Base-by-base conservation (phyloP, 2,329 filamentous ascomycete species). In the Sporothrix variecibatus region DNA sequence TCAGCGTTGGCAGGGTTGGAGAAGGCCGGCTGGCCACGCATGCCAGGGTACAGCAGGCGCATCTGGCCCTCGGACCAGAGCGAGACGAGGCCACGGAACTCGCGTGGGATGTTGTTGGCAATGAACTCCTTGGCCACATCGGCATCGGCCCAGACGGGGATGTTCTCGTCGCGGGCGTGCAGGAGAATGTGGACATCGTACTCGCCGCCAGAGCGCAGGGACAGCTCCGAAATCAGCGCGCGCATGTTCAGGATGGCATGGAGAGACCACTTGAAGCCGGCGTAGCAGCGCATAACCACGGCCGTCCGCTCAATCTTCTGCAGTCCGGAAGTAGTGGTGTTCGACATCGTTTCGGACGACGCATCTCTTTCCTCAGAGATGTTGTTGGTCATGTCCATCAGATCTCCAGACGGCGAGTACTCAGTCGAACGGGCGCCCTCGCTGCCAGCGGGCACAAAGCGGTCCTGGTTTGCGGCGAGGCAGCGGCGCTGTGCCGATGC, bases 1-100 rank as follows among this genome's bases (percentile, higher is more conserved):
- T 89, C 87, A 17, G 84, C 85, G 76, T 87, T 82, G 73, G 85
- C 86, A 7, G 87, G 87, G 79, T 89, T 88, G 72, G 87, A 84
- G 26, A 77, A 77, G 78, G 91, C 90, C 0, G 91, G 88, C 62
- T 91, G 89, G 77, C 92, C 91, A n/a, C 94, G 91, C 56, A 89
- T 88, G 1, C 89, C 89, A 75, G 87, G 82, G 79, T 97, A 97
- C 81, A 94, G 90, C 73, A 95, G 86, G 73, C 87, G 87, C 93
- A 97, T 95, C 82, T 95, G 93, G 71, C 89, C 87, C 81, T 96
- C 93, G 2, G 93, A 94, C 94, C 94, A 97, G 6, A 97, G 85
- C 0, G 92, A 94, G 62, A 92, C 93, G 81, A 97, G 89, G 75
- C 91, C 89, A 80, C 91, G 92, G 82, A 97, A 97, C 80, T 95